Conservation (phyloP, 2,329 filamentous ascomycete species). For the Xylariales sp. region DNA sequence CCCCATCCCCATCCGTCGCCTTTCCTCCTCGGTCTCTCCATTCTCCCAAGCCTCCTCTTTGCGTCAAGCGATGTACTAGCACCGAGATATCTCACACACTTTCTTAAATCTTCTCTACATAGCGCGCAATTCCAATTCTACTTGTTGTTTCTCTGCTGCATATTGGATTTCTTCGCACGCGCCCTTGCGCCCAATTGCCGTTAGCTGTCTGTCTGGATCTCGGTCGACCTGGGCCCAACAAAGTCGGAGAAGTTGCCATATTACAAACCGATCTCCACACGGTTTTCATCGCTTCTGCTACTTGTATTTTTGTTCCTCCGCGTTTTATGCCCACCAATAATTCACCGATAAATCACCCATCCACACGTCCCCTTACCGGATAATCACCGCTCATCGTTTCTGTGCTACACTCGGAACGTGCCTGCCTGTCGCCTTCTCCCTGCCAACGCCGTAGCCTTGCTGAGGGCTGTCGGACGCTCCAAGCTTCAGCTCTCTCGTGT, state of each 20-base stretch:
- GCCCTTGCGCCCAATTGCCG: conserved; percentile 10
- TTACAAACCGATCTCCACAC: conserved; percentile 36
- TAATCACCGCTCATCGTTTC: conserved; percentile 43
- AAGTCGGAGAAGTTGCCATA: conserved; percentile 36
- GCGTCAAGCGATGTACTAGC: conserved; percentile 15
- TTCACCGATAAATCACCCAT: conserved; percentile 32
- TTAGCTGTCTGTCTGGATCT: conserved; percentile 15
- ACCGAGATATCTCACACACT: conserved; percentile 16
- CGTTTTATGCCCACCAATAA: conserved; percentile 36
- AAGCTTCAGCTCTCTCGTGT: conserved; percentile 19
- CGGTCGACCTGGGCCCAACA: conserved; percentile 6
- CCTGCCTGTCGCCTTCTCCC: conserved; percentile 22
- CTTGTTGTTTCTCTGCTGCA: conserved; percentile 5
- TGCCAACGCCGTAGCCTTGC: conserved; percentile 32
- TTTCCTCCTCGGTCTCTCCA: conserved; percentile 28
- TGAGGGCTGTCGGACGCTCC: conserved; percentile 31
- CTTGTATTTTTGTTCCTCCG: conserved; percentile 29
- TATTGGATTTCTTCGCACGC: not conserved
- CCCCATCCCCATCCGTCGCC: conserved; percentile 38
- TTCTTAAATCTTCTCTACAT: conserved; percentile 9
- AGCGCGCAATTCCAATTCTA: conserved; percentile 14
- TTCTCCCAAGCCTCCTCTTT: conserved; percentile 21
- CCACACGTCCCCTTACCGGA: conserved; percentile 33
- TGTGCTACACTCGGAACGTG: conserved; percentile 38
- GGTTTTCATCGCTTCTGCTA: conserved; percentile 24